Conservation (phyloP, 805 yeast species). For the Zygotorulaspora sp. region DNA sequence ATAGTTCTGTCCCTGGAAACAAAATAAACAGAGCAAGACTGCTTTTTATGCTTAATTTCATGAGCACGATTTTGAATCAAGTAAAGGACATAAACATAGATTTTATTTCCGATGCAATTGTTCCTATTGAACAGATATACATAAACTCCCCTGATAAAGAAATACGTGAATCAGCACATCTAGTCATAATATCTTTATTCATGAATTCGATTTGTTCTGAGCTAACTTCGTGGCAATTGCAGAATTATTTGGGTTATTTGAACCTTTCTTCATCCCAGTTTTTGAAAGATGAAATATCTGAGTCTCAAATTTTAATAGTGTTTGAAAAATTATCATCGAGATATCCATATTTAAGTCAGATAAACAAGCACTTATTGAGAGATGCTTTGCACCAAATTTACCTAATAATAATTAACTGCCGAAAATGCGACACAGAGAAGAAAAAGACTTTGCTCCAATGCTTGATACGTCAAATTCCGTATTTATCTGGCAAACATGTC, state of each 20-base stretch:
- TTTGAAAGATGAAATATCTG: constrained; percentile 12
- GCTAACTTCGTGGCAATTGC: constrained; percentile 19
- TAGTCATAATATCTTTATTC: constrained; percentile 20
- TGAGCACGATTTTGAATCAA: constrained; percentile 20
- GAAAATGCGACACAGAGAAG: constrained; percentile 6
- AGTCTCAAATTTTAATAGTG: constrained; percentile 21
- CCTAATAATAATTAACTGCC: constrained; percentile 15
- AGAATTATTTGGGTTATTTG: constrained; percentile 16
- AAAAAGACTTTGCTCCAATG: constrained; percentile 21
- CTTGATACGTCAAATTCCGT: constrained; percentile 22
- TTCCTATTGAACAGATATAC: constrained; percentile 14
- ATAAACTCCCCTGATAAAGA: constrained; percentile 10
- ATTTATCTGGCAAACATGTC: constrained; percentile 11
- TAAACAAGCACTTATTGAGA: constrained; percentile 19
- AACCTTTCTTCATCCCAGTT: constrained; percentile 18
- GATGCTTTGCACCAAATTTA: constrained; percentile 23
- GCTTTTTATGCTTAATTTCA: constrained; percentile 22
- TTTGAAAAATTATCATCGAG: constrained; percentile 17
- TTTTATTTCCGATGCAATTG: constrained; percentile 10
- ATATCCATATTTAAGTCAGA: constrained; percentile 8
- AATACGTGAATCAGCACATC: constrained; percentile 26
- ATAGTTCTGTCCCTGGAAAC: constrained; percentile 7
- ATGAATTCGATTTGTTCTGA: constrained; percentile 4
- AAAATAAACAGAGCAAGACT: constrained; percentile 23
- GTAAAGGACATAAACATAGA: constrained; percentile 1